Evolutionary conservation across 345 rosid species (phyloP), one percentile per base, ranked within the genome.

Genomic region (Passiflora organensis): DNA sequence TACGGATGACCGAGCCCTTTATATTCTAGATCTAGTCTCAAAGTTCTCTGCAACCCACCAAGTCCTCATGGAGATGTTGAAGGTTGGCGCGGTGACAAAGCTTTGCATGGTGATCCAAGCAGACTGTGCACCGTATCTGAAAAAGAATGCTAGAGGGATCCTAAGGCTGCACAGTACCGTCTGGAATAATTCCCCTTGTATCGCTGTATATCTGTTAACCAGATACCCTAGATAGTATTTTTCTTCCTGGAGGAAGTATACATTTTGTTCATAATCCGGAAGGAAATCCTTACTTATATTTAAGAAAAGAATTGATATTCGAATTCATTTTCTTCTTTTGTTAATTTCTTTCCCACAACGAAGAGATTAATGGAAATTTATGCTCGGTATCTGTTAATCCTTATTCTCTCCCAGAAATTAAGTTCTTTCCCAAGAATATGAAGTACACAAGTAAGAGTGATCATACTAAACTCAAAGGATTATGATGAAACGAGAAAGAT

Each of bases 171-270:
- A 80, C 23, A 67, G 74, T 15, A 51, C 46, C 22, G 66, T 54
- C 10, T 83, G 83, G 89, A 80, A 70, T 46, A 64, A 83, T 65
- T 80, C 85, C 42, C 85, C 85, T 67, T 83, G 89, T 63, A 78
- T 83, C 51, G 70, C 62, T 6, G 72, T 78, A 10, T 78, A 76
- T 73, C 63, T 83, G 16, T 53, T 78, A 45, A 80, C 85, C 0
- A 65, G 76, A 52, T 63, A 58, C 47, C 64, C 69, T 19, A 54
- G 67, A 52, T 64, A 56, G 47, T 17, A 5, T 39, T 10, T 10
- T 14, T 39, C n/a, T 39, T 39, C 12, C 2, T 39, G 34, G 34
- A 28, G 34, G 34, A 3, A 28, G 8, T 28, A n/a, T n/a, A n/a
- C n/a, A 8, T 28, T 28, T 28, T 28, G 34, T 28, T 28, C 8